Evolutionary conservation across 805 yeast genomes (phyloP).

Genomic region (Teunomyces aglyptinius): DNA sequence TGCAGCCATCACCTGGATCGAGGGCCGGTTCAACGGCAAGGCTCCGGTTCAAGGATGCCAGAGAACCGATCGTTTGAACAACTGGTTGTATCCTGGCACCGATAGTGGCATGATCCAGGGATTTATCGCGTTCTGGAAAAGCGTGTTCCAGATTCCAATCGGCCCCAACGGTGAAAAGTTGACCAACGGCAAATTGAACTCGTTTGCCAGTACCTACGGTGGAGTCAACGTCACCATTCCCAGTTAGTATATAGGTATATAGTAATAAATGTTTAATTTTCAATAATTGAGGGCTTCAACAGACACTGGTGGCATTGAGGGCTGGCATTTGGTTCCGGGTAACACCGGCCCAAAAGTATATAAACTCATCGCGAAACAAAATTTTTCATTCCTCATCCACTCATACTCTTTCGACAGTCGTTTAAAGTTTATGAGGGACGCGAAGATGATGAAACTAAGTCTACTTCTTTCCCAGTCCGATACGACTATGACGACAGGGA

Average conservation of each 20-base stretch:
- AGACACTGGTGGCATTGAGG: not conserved
- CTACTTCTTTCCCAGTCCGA: slow-evolving; percentile 89
- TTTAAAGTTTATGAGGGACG: not conserved
- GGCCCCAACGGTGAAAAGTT: not conserved
- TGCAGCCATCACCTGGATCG: slow-evolving; percentile 18
- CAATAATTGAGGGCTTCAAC: too few species aligned
- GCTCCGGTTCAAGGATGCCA: slow-evolving; percentile 17
- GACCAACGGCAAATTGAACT: not conserved
- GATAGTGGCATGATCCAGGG: not conserved
- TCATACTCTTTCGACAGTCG: slow-evolving; percentile 1
- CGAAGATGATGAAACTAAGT: slow-evolving; percentile 51
- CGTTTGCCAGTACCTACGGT: not conserved
- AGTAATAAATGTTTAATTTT: not conserved
- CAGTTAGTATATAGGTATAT: not conserved
- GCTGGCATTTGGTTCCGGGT: slow-evolving; percentile 5
- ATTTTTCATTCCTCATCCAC: not conserved
- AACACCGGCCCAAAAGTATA: slow-evolving; percentile 1
- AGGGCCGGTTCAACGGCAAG: slow-evolving; percentile 14
- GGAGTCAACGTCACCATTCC: not conserved
- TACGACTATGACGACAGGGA: slow-evolving; percentile 93
- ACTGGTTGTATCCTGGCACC: slow-evolving; percentile 46
- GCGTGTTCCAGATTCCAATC: not conserved
- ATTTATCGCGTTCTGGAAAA: not conserved
- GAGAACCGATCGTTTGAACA: slow-evolving; percentile 41
- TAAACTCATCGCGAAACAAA: slow-evolving; percentile 1